Evolutionary conservation across 2,329 filamentous ascomycete species (phyloP), one percentile per base, ranked within the genome.

Genomic region (Zalaria obscura): DNA sequence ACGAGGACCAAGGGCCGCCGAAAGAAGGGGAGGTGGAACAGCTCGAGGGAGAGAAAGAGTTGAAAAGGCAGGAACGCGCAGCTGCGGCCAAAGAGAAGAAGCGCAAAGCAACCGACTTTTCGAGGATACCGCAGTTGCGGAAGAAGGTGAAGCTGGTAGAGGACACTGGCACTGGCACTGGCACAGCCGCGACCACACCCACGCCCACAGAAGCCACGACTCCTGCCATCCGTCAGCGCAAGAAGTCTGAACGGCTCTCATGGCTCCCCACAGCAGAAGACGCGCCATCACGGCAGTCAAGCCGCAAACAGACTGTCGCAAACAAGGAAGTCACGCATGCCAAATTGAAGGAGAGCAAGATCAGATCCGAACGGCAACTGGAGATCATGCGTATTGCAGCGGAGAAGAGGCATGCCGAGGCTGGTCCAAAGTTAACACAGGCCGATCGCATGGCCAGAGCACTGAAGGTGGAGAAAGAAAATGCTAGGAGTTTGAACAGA

Each of bases 401-500:
- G 46, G 69, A 70, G 52, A 43, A 43, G 40, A 49, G 43, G 36
- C 45, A 45, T 18, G 42, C 47, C 25, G 37, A 45, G 35, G 43
- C 46, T 34, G 41, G 36, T 10, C 46, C 46, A 9, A 40, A 45
- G 27, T 38, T 48, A 9, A 49, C 47, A 5, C 88, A 94, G 60
- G 84, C 75, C 31, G 80, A 94, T 57, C 75, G 85, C 32, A 69
- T 95, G 27, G 79, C 76, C 27, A 85, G 93, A 61, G 88, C 88
- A 1, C 84, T 80, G 11, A 66, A 79, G 40, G 80, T 93, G 5
- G 91, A 96, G 62, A 81, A 82, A 60, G 72, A 80, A 52, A 95
- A 98, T 60, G 75, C 81, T 51, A 93, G 85, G 69, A 96, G 82
- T 60, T 65, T 94, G 55, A 95, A 89, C 55, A 74, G 85, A 42